phyloP scores from a whole-genome alignment of 805 yeast genomes.

The Wickerhamomyces tratensis region DNA sequence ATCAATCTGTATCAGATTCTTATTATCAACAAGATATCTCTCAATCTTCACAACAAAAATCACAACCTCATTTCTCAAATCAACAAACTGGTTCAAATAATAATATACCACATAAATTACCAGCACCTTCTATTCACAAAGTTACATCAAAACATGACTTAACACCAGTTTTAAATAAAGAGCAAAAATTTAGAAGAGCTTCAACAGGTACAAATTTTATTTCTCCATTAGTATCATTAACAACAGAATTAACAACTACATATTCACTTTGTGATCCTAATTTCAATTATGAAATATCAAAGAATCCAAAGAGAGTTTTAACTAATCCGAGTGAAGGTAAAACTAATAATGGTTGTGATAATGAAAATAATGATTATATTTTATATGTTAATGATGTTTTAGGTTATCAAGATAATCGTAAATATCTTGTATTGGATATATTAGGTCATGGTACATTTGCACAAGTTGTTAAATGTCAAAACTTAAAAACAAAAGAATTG shows the following conservation, averaged over 20 bases:
- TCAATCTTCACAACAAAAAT: constrained; percentile 6
- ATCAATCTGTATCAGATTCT: neutral
- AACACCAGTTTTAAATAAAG: constrained; percentile 48
- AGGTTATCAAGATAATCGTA: constrained; percentile 77
- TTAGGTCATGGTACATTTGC: constrained; percentile 98
- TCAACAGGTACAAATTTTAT: constrained; percentile 53
- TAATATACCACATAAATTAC: constrained; percentile 5
- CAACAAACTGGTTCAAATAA: constrained; percentile 5
- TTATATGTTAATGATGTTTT: constrained; percentile 89
- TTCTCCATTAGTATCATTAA: constrained; percentile 75
- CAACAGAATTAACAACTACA: constrained; percentile 68
- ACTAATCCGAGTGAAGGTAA: constrained; percentile 88
- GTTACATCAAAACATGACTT: constrained; percentile 39
- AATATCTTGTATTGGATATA: constrained; percentile 81
- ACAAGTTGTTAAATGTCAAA: constrained; percentile 92
- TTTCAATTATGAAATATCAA: constrained; percentile 72
- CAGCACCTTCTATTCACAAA: constrained; percentile 40
- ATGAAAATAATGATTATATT: constrained; percentile 83
- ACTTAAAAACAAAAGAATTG: constrained; percentile 53
- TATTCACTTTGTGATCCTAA: constrained; percentile 79
- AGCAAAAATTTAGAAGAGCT: constrained; percentile 64
- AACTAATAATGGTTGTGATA: constrained; percentile 77
- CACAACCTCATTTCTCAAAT: constrained; percentile 6
- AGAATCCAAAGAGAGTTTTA: constrained; percentile 85
- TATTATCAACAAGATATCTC: constrained; percentile 5